A percentile compares a stretch with the other conserved stretches of the same genome.
Conservation (phyloP, 768 basidiomycete species). For the Lactarius sp. region DNA sequence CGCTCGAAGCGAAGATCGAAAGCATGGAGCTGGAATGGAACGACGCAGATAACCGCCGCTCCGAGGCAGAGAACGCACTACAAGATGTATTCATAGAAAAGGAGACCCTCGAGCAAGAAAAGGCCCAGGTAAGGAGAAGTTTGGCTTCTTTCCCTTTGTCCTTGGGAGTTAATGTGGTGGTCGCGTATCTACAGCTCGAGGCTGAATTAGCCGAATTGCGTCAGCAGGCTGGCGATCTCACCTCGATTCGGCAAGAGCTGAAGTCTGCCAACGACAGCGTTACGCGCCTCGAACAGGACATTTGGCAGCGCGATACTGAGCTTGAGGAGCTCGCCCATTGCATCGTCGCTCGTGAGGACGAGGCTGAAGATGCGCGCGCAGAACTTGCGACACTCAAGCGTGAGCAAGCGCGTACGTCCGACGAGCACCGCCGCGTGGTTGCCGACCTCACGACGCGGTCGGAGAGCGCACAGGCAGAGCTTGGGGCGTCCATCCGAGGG, state of each 20-base stretch:
- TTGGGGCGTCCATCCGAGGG: slow-evolving; percentile 48
- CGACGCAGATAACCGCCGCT: slow-evolving; percentile 50
- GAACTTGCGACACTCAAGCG: slow-evolving; percentile 51
- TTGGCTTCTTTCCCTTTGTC: background rate
- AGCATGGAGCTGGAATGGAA: slow-evolving; percentile 52
- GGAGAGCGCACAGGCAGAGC: slow-evolving; percentile 40
- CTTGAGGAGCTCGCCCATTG: slow-evolving; percentile 44
- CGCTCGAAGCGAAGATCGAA: slow-evolving; percentile 29
- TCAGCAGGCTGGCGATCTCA: slow-evolving; percentile 47
- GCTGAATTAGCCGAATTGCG: slow-evolving; percentile 49
- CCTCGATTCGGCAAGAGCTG: slow-evolving; percentile 50
- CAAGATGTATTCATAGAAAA: slow-evolving; percentile 49
- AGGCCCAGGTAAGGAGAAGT: slow-evolving; percentile 12
- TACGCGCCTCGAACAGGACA: slow-evolving; percentile 50
- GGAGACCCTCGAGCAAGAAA: slow-evolving; percentile 45
- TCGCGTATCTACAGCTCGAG: slow-evolving; percentile 39
- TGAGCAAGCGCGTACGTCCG: slow-evolving; percentile 47
- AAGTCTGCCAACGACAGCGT: slow-evolving; percentile 50
- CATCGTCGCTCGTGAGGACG: slow-evolving; percentile 45
- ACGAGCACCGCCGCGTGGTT: slow-evolving; percentile 45
- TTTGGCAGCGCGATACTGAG: slow-evolving; percentile 55
- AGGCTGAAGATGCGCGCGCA: slow-evolving; percentile 50
- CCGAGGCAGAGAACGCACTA: slow-evolving; percentile 51
- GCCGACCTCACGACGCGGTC: slow-evolving; percentile 46
- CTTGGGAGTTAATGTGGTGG: background rate